Percentiles rank a stretch among this genome's conserved stretches.
phyloP scores from a whole-genome alignment of 306 rosid species.

The Astragalus glycyphyllos region DNA sequence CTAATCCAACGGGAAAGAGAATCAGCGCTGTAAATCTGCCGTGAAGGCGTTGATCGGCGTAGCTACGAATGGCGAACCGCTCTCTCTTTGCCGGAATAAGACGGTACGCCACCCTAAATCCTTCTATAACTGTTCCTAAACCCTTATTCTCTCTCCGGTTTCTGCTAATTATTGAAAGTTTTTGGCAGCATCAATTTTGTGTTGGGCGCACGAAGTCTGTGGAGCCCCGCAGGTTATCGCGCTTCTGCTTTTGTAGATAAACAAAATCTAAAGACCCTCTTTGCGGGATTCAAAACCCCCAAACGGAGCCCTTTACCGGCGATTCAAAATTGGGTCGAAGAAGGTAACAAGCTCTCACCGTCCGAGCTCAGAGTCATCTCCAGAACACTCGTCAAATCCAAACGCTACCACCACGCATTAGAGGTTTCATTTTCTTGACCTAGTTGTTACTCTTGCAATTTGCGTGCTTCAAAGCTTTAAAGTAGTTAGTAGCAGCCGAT shows the following conservation, averaged over 20 bases:
- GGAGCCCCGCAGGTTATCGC: constrained; percentile 39
- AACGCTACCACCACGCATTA: constrained; percentile 64
- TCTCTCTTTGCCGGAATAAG: constrained; percentile 41
- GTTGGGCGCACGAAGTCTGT: constrained; percentile 28
- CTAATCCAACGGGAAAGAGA: background rate
- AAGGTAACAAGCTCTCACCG: constrained; percentile 52
- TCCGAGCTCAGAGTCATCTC: constrained; percentile 59
- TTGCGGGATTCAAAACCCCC: constrained; percentile 43
- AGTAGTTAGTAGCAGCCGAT: background rate
- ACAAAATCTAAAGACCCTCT: constrained; percentile 46
- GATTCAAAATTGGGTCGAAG: constrained; percentile 53
- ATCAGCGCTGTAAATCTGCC: background rate
- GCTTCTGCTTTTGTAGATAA: constrained; percentile 28
- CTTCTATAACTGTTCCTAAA: background rate
- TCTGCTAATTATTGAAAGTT: background rate
- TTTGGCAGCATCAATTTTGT: constrained; percentile 41
- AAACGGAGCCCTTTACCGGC: constrained; percentile 42
- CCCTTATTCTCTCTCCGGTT: background rate
- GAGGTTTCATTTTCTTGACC: constrained; percentile 53
- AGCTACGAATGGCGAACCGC: constrained; percentile 50
- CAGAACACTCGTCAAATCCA: constrained; percentile 54
- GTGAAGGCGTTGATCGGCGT: background rate
- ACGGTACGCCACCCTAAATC: constrained; percentile 42
- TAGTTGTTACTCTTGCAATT: background rate
- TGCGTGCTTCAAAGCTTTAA: constrained; percentile 2